Conservation (phyloP, 331 rosid genomes). For the Quercus lobata region DNA sequence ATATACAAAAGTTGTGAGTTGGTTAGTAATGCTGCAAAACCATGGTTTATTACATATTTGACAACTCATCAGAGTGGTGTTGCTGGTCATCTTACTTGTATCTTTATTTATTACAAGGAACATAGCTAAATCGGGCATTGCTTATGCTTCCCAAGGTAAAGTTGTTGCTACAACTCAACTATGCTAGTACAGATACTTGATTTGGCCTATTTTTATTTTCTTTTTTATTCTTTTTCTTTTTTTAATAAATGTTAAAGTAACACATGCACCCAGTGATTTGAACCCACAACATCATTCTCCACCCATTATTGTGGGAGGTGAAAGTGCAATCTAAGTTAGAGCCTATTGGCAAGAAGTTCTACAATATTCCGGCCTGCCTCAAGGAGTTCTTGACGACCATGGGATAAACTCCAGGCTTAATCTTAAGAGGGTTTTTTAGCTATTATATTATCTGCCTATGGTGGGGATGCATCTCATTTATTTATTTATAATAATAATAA, state of each 20-base stretch:
- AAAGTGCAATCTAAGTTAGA: too few species aligned
- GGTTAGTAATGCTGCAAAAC: neutral
- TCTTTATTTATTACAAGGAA: neutral
- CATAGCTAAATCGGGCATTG: neutral
- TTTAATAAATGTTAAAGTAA: too few species aligned
- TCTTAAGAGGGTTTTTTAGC: neutral
- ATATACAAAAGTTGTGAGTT: neutral
- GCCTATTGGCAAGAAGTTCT: neutral
- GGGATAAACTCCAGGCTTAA: neutral
- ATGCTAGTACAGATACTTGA: too few species aligned
- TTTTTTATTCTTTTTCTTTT: too few species aligned
- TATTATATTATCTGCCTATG: neutral
- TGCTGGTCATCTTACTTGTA: neutral
- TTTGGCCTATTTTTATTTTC: too few species aligned
- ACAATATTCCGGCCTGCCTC: neutral
- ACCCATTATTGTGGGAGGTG: too few species aligned
- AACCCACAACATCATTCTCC: too few species aligned
- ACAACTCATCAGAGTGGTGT: neutral
- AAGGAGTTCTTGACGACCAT: neutral
- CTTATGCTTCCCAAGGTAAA: neutral
- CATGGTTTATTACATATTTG: neutral
- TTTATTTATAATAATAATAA: neutral
- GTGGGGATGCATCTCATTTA: neutral
- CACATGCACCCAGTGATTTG: too few species aligned
- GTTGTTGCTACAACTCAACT: neutral